A percentile compares a stretch with the other conserved stretches of the same genome.
phyloP scores from a whole-genome alignment of 2,329 filamentous ascomycete species.

The Penicillium sp. region DNA sequence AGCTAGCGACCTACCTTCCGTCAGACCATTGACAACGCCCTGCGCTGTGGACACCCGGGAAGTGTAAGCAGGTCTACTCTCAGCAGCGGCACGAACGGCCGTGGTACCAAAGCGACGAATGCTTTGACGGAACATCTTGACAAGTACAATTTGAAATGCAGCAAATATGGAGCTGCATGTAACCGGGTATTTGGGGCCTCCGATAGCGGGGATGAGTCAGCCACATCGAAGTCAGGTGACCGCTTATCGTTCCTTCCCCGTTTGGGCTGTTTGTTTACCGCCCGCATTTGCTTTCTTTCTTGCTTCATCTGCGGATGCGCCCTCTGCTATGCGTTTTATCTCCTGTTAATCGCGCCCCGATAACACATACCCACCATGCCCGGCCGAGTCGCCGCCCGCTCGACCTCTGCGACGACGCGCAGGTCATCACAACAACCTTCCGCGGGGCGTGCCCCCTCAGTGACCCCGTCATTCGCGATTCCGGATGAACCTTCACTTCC shows the following conservation, averaged over 20 bases:
- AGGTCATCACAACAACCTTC: constrained; percentile 61
- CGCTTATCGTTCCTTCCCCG: constrained; percentile 36
- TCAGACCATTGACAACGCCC: constrained; percentile 72
- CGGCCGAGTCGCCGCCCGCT: constrained; percentile 41
- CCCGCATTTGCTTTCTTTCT: constrained; percentile 19
- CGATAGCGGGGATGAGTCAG: constrained; percentile 14
- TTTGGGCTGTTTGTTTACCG: constrained; percentile 44
- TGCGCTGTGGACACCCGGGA: constrained; percentile 77
- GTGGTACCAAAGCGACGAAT: constrained; percentile 67
- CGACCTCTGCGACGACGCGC: constrained; percentile 37
- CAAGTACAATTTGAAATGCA: constrained; percentile 10
- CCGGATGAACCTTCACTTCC: constrained; percentile 61
- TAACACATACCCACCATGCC: constrained; percentile 36
- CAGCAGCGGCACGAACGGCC: constrained; percentile 53
- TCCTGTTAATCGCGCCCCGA: constrained; percentile 16
- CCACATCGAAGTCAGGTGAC: constrained; percentile 23
- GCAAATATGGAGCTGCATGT: constrained; percentile 1
- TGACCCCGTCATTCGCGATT: constrained; percentile 45
- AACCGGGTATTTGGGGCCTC: constrained; percentile 6
- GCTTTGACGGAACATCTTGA: constrained; percentile 67
- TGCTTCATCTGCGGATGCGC: constrained; percentile 19
- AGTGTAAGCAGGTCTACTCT: constrained; percentile 59
- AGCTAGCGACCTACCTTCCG: constrained; percentile 64
- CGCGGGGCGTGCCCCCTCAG: constrained; percentile 72
- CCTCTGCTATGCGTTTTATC: constrained; percentile 21